Evolutionary conservation across 1,139 yeast species (phyloP).

Genomic region (Spencermartinsiella ligniputridi): DNA sequence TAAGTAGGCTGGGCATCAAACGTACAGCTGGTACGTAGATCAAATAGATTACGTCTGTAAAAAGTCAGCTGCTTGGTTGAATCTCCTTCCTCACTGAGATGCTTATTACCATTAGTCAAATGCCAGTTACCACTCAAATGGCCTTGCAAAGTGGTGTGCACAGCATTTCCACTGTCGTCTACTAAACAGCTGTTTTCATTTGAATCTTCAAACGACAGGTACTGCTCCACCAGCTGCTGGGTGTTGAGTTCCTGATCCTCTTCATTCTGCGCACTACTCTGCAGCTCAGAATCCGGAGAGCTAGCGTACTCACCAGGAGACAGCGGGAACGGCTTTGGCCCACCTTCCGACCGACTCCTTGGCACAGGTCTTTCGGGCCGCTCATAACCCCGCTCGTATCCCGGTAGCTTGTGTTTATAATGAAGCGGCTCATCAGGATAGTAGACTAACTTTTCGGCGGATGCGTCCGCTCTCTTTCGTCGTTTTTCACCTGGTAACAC

Average conservation of each 20-base stretch:
- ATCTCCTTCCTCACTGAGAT: neutral
- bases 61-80: slow-evolving; percentile 22
- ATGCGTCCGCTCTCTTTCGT: neutral
- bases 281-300: neutral
- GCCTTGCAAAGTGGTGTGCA: neutral
- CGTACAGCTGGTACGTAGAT: slow-evolving; percentile 23
- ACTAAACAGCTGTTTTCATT: neutral
- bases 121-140: slow-evolving; percentile 5
- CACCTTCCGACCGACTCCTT: neutral
- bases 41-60: slow-evolving; percentile 31
- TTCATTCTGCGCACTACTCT: neutral
- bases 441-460: neutral
- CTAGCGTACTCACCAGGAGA: neutral
- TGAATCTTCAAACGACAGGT: neutral
- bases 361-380: neutral
- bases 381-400: neutral
- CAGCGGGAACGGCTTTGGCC: neutral
- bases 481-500: neutral
- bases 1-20: slow-evolving; percentile 4
- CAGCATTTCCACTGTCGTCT: neutral
- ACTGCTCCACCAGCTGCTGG: neutral
- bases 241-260: neutral
- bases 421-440: neutral
- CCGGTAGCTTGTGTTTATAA: neutral
- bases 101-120: slow-evolving; percentile 3